Percentiles rank a stretch among this genome's conserved stretches.
These are phyloP conservation scores for Plasmodium cynomolgi DNA, from an alignment of 169 alveolate species.

Conservation along the genomic window DNA sequence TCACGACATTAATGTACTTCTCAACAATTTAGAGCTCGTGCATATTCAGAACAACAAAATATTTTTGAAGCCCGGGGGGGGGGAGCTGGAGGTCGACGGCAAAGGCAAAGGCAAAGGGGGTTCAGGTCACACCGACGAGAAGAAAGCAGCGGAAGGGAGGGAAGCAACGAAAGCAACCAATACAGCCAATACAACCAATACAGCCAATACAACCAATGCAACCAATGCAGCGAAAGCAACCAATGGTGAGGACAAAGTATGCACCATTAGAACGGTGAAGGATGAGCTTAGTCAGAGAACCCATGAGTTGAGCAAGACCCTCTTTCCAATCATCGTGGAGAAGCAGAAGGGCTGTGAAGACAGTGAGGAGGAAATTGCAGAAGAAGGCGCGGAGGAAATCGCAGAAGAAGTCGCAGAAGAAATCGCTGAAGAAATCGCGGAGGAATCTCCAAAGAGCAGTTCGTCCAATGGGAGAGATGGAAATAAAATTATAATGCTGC, in stretches of 20 bases:
- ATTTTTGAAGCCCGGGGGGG: background rate
- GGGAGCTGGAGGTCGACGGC: background rate
- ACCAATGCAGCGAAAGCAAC: background rate
- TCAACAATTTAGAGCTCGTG: slow-evolving; percentile 29
- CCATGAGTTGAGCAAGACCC: background rate
- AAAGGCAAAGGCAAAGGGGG: background rate
- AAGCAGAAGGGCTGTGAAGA: background rate
- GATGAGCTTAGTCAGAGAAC: background rate
- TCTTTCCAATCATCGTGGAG: background rate
- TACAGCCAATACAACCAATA: no score
- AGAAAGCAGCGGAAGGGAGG: background rate
- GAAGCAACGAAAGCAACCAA: no score
- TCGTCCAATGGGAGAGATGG: background rate
- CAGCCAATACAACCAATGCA: no score
- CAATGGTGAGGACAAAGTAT: background rate
- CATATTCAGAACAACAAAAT: slow-evolving; percentile 9
- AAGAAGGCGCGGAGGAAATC: background rate
- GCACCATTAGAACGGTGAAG: background rate
- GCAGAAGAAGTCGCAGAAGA: background rate
- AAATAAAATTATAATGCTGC: background rate
- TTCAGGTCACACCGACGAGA: background rate
- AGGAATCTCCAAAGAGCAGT: background rate
- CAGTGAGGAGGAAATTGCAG: background rate
- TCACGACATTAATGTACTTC: slow-evolving; percentile 17
- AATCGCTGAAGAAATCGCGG: background rate